Conservation (phyloP, 2,329 filamentous ascomycete species). For the Colletotrichum trifolii region DNA sequence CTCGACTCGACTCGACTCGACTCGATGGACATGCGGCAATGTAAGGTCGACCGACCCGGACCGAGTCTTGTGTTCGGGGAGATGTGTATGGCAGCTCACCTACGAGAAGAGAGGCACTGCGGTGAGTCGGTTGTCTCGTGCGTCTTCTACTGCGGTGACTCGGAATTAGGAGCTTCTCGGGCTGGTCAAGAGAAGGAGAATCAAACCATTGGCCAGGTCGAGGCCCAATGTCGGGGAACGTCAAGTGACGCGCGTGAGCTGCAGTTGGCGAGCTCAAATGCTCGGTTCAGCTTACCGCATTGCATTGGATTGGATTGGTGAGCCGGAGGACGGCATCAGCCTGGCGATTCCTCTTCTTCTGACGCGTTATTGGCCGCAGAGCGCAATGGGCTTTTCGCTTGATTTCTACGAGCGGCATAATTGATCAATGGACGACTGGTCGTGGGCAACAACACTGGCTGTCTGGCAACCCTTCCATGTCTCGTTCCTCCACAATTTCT, state of each 20-base stretch:
- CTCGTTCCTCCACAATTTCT: constrained; percentile 13
- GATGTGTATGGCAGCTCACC: too few species aligned
- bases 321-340: too few species aligned
- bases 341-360: too few species aligned
- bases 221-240: background rate
- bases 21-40: too few species aligned
- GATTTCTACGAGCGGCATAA: background rate
- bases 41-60: too few species aligned
- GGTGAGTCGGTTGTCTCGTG: constrained; percentile 3
- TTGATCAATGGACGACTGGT: background rate
- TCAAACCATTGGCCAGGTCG: constrained; percentile 14
- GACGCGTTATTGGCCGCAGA: too few species aligned
- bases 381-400: background rate
- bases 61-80: too few species aligned
- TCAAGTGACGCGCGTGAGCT: constrained; percentile 17
- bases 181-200: constrained; percentile 9
- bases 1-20: background rate
- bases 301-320: too few species aligned
- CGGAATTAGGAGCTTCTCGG: background rate
- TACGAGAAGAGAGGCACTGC: background rate
- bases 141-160: constrained; percentile 7
- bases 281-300: too few species aligned
- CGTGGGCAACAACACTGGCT: background rate
- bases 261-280: too few species aligned
- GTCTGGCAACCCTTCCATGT: constrained; percentile 16